phyloP scores from a whole-genome alignment of 176 grass and related monocot species.

The Saccharum officinarum region DNA sequence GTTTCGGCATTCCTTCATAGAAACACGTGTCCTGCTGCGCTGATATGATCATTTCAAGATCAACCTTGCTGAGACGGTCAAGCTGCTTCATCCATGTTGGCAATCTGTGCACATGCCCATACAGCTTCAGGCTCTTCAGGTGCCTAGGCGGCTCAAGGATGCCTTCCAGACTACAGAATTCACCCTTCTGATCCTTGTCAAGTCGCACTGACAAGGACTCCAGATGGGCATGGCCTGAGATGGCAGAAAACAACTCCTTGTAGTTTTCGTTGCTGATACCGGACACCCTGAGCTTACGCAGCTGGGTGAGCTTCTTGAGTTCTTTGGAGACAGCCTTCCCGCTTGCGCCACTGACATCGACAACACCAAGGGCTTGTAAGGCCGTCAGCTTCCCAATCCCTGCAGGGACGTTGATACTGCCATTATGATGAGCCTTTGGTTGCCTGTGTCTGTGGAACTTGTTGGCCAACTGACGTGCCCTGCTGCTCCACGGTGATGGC shows the following conservation, averaged over 20 bases:
- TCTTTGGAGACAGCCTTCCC: not conserved
- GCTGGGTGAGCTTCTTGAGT: not conserved
- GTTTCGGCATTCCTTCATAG: too few relatives aligned
- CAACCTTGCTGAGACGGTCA: too few relatives aligned
- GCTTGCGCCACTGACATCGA: not conserved
- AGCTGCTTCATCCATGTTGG: too few relatives aligned
- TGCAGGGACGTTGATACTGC: not conserved
- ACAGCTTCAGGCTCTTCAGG: not conserved
- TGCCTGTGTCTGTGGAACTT: not conserved
- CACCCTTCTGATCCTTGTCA: not conserved
- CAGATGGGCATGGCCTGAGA: not conserved
- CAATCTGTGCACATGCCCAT: too few relatives aligned
- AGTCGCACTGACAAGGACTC: not conserved
- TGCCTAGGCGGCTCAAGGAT: not conserved
- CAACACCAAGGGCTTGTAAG: not conserved
- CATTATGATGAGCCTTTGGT: not conserved
- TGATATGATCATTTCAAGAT: too few relatives aligned
- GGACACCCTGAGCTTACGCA: not conserved
- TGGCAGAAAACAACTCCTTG: not conserved
- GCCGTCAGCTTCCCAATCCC: not conserved
- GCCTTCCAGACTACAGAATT: not conserved
- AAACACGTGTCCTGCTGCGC: too few relatives aligned
- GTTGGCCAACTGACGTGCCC: not conserved
- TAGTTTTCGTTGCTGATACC: not conserved
- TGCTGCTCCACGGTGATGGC: not conserved